Evolutionary conservation across 2,329 filamentous ascomycete genomes (phyloP).

Genomic region (Talaromyces marneffei): DNA sequence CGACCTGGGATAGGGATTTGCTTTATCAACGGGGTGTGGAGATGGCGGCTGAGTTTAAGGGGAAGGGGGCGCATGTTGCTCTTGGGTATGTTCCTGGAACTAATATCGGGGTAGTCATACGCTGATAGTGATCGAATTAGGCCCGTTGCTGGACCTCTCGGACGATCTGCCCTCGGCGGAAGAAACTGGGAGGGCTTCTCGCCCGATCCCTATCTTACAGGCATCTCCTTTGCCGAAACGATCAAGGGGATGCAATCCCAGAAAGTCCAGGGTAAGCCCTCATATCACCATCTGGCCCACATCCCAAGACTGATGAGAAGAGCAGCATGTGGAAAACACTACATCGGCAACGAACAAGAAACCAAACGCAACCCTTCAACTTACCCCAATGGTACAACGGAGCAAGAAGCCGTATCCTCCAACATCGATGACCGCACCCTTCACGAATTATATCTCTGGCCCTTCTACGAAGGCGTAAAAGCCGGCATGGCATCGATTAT

Average conservation of each 20-base stretch:
- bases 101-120: not conserved
- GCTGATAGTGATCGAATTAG: not conserved
- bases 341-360: slow-evolving; percentile 65
- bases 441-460: slow-evolving; percentile 59
- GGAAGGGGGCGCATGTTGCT: slow-evolving; percentile 34
- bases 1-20: slow-evolving; percentile 53
- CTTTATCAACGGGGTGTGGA: slow-evolving; percentile 49
- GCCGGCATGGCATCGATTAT: slow-evolving; percentile 55
- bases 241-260: slow-evolving; percentile 38
- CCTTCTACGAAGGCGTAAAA: slow-evolving; percentile 54
- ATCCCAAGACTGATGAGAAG: slow-evolving; percentile 41
- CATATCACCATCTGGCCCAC: slow-evolving; percentile 19
- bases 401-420: slow-evolving; percentile 45
- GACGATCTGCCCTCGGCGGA: slow-evolving; percentile 34
- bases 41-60: slow-evolving; percentile 49
- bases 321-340: slow-evolving; percentile 42
- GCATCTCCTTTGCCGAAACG: slow-evolving; percentile 36
- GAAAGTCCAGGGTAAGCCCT: slow-evolving; percentile 50
- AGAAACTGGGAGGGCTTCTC: slow-evolving; percentile 44
- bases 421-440: slow-evolving; percentile 60
- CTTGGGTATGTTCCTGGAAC: slow-evolving; percentile 32
- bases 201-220: slow-evolving; percentile 41
- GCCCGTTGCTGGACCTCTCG: slow-evolving; percentile 32
- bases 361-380: slow-evolving; percentile 51
- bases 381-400: slow-evolving; percentile 34